Evolutionary conservation across 176 grass and related monocot genomes (phyloP).

Genomic region (Raddia guianensis): DNA sequence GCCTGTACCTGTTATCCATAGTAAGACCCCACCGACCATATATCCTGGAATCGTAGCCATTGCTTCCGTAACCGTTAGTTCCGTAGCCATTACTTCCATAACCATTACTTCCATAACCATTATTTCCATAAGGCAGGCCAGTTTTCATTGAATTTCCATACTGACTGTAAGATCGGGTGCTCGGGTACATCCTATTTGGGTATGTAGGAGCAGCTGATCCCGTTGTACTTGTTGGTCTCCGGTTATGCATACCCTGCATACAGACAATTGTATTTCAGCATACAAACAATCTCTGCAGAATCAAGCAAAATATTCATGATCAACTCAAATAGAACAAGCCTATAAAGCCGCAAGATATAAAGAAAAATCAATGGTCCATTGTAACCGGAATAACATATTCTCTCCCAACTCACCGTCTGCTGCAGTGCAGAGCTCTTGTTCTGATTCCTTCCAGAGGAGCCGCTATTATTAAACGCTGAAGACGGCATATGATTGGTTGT

Average conservation of each 20-base stretch:
- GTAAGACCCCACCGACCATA: constrained; percentile 66
- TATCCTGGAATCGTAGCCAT: constrained; percentile 68
- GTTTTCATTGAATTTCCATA: constrained; percentile 67
- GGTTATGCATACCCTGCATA: constrained; percentile 41
- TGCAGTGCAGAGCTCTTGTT: constrained; percentile 53
- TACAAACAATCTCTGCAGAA: not conserved
- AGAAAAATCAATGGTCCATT: not conserved
- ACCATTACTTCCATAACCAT: constrained; percentile 48
- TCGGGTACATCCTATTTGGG: constrained; percentile 76
- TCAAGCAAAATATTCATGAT: not conserved
- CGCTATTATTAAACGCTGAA: constrained; percentile 46
- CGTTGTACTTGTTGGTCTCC: constrained; percentile 57
- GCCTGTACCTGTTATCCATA: constrained; percentile 72
- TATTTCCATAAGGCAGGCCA: constrained; percentile 45
- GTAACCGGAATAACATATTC: not conserved
- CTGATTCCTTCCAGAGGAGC: constrained; percentile 61
- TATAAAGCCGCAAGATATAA: not conserved
- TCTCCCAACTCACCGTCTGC: constrained; percentile 51
- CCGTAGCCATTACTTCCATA: constrained; percentile 34
- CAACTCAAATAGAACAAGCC: not conserved
- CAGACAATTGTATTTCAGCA: constrained; percentile 32
- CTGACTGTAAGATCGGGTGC: constrained; percentile 59
- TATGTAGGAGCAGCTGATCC: constrained; percentile 56
- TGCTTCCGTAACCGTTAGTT: constrained; percentile 52
- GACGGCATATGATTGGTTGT: constrained; percentile 47